Evolutionary conservation across 169 alveolate species (phyloP), one percentile per base, ranked within the genome.

Genomic region (Theileria parva): DNA sequence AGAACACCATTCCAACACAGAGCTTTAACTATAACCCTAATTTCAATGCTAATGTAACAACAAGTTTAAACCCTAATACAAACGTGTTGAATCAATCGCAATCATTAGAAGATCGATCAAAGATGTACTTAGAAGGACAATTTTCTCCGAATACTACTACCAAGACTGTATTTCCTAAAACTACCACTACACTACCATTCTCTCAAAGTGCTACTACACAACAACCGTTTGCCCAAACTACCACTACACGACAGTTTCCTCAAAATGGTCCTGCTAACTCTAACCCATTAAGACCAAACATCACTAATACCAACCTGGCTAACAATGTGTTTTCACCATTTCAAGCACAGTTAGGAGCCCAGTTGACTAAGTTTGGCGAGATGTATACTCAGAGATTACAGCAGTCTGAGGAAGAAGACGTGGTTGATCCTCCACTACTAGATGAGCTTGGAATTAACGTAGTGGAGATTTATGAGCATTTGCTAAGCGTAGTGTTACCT

Each of bases 401-500:
- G 13, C 60, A 23, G 64, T 74, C 63, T 51, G 74, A 25, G 28
- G 74, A 28, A 12, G 85, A 74, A 15, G 85, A 80, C 4, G 59
- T 72, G n/a, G 65, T 17, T 12, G 88, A 81, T 23, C 88, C 88
- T 11, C 88, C 88, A 21, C 79, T 81, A 66, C 66, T 81, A 15
- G 88, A 81, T 37, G 89, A 83, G 51, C 72, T 83, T 4, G 89
- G 86, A 5, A 83, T 83, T 32, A 85, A 83, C 44, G 15, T 83
- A 23, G 81, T 72, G 15, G 89, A 83, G 50, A 77, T 83, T 5
- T 48, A 66, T 25, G 27, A 74, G 1, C 86, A 76, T 63, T 57
- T 83, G 30, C 69, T 74, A 67, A 32, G 80, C 39, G 86, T 83
- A 3, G 48, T 83, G 30, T 39, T 83, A 57, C 76, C 76, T 21